These are phyloP conservation scores for Solanum bulbocastanum DNA, from an alignment of 257 asterid species.

Conservation along the genomic window DNA sequence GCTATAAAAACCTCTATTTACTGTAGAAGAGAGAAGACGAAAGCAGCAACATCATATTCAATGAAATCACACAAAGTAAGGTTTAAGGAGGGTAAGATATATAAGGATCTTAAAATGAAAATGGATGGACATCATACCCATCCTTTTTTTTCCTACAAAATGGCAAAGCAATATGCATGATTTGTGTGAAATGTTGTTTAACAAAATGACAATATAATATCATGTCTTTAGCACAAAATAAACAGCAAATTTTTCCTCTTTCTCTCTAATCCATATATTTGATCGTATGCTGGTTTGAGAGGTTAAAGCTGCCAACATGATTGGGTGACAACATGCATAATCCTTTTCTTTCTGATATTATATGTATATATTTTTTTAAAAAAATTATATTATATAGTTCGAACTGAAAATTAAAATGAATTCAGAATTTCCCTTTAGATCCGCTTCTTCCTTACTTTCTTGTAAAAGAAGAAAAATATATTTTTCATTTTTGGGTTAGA, in stretches of 20 bases:
- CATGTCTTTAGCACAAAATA: not conserved
- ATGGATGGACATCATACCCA: not conserved
- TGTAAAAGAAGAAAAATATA: not conserved
- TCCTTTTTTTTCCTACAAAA: not conserved
- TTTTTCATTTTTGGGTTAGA: not conserved
- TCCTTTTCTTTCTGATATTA: not conserved
- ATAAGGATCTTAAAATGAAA: no score
- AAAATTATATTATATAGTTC: not conserved
- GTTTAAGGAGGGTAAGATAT: no score
- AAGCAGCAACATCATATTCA: no score
- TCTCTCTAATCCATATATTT: not conserved
- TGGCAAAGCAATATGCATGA: not conserved
- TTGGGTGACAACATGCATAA: conserved; percentile 25
- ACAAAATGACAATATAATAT: not conserved
- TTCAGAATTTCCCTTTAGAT: not conserved
- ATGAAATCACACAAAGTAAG: no score
- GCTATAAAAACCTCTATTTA: conserved; percentile 11
- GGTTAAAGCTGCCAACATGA: conserved; percentile 97
- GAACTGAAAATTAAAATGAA: not conserved
- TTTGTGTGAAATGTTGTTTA: not conserved
- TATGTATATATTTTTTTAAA: not conserved
- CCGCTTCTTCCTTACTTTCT: not conserved
- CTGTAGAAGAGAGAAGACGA: not conserved
- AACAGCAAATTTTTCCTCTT: not conserved
- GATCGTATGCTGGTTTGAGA: conserved; percentile 56